Evolutionary conservation across 1,139 yeast species (phyloP), one percentile per base, ranked within the genome.

Genomic region (Debaryomyces subglobosus): DNA sequence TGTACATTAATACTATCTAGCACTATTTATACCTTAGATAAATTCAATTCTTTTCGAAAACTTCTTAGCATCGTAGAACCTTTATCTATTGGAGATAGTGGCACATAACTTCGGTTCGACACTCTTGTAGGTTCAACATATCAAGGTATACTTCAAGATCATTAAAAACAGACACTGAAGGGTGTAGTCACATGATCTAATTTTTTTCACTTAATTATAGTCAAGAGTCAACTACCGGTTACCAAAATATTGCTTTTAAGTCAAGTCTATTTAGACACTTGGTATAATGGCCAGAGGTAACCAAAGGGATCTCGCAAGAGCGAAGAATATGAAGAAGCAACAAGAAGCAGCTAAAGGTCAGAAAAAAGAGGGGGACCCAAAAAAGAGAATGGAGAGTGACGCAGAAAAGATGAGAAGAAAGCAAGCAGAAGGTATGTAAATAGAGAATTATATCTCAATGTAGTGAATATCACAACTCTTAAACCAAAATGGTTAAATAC

Each of bases 251-350:
- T 7, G 13, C 7, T 37, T 23, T 13, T 23, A 8, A 30, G n/a
- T 12, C 37, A 20, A 16, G 43, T 40, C 36, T 40, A 25, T 39
- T 27, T 12, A 27, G 40, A 25, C 41, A 38, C n/a, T 21, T 10
- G 35, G 23, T 29, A 45, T 45, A 46, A 92, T 92, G 98, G 86
- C 96, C 46, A 82, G 99, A 77, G 99, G 99, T 29, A 94, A 94
- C 69, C 98, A 94, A 71, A 82, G 99, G 68, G 99, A 94, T 45
- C 80, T 89, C 61, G 97, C 97, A 25, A 81, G 99, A 64, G 91
- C 86, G 52, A 92, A 89, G 72, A 90, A 89, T 70, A 67, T 73
- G 64, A 94, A 92, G 75, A 92, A 92, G 70, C 86, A 81, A 62
- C 81, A 81, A 57, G 87, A 82, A 38, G 76, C 76, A 4, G 70